phyloP scores from a whole-genome alignment of 495 filamentous ascomycete genomes.

The Emericellopsis terricola region DNA sequence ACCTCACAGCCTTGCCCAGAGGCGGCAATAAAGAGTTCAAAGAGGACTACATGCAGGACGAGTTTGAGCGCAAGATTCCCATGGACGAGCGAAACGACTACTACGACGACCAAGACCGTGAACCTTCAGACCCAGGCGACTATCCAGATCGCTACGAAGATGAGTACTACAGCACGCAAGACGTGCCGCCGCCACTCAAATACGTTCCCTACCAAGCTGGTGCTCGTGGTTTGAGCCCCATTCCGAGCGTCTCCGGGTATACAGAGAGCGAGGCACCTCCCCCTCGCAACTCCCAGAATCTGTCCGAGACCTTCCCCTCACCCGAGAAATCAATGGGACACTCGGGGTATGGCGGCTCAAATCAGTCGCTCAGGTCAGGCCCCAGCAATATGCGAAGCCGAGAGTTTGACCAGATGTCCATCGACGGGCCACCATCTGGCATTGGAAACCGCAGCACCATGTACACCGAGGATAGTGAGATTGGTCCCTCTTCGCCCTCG shows the following conservation, averaged over 20 bases:
- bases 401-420: slow-evolving; percentile 21
- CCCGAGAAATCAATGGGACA: slow-evolving; percentile 13
- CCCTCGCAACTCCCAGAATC: slow-evolving; percentile 29
- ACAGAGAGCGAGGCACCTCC: slow-evolving; percentile 30
- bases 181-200: slow-evolving; percentile 34
- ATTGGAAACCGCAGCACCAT: slow-evolving; percentile 39
- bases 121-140: slow-evolving; percentile 14
- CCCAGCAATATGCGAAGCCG: slow-evolving; percentile 21
- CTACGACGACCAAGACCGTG: slow-evolving; percentile 25
- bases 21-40: slow-evolving; percentile 16
- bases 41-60: slow-evolving; percentile 24
- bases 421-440: slow-evolving; percentile 20
- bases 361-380: slow-evolving; percentile 16
- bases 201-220: slow-evolving; percentile 38
- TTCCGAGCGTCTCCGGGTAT: slow-evolving; percentile 75
- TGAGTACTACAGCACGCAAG: slow-evolving; percentile 33
- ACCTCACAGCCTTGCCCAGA: slow-evolving; percentile 25
- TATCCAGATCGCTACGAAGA: slow-evolving; percentile 22
- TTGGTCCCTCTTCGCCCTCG: slow-evolving; percentile 36
- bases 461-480: slow-evolving; percentile 52
- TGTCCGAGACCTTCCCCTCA: slow-evolving; percentile 26
- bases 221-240: slow-evolving; percentile 57
- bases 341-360: slow-evolving; percentile 10
- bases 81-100: slow-evolving; percentile 13
- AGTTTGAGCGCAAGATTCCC: slow-evolving; percentile 21